Conservation (phyloP, 2,329 filamentous ascomycete genomes). For the Cytospora paraplurivora region DNA sequence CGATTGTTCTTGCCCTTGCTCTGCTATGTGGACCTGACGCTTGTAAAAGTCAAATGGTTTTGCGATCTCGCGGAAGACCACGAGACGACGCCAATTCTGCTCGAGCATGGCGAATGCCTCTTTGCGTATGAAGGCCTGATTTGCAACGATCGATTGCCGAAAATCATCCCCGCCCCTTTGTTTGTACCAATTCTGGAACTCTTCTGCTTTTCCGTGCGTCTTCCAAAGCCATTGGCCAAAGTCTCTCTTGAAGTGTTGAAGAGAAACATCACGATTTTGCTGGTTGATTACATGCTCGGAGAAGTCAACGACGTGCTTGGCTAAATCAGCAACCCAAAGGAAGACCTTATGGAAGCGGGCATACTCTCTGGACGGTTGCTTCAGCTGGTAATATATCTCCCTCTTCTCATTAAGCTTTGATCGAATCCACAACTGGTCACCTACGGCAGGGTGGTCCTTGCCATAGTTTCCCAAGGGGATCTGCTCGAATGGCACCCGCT, state of each 20-base stretch:
- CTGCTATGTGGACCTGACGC: neutral
- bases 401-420: conserved; percentile 48
- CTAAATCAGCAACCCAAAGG: conserved; percentile 69
- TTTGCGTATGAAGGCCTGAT: conserved; percentile 65
- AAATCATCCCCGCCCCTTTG: conserved; percentile 60
- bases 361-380: conserved; percentile 61
- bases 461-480: conserved; percentile 71
- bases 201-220: conserved; percentile 44
- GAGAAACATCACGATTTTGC: conserved; percentile 42
- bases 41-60: conserved; percentile 20
- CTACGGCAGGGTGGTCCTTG: conserved; percentile 48
- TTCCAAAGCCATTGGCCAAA: conserved; percentile 61
- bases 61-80: conserved; percentile 56
- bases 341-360: conserved; percentile 63
- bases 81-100: conserved; percentile 38
- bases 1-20: neutral
- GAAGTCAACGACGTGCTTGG: conserved; percentile 74
- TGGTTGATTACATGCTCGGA: conserved; percentile 43
- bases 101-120: conserved; percentile 58
- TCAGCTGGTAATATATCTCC: conserved; percentile 66
- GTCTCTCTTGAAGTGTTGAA: conserved; percentile 57
- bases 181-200: conserved; percentile 57
- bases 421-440: conserved; percentile 64
- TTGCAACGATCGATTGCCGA: conserved; percentile 58
- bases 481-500: conserved; percentile 56